These are phyloP conservation scores for Simmondsia chinensis DNA, from an alignment of 148 eudicot genomes.

Conservation along the genomic window DNA sequence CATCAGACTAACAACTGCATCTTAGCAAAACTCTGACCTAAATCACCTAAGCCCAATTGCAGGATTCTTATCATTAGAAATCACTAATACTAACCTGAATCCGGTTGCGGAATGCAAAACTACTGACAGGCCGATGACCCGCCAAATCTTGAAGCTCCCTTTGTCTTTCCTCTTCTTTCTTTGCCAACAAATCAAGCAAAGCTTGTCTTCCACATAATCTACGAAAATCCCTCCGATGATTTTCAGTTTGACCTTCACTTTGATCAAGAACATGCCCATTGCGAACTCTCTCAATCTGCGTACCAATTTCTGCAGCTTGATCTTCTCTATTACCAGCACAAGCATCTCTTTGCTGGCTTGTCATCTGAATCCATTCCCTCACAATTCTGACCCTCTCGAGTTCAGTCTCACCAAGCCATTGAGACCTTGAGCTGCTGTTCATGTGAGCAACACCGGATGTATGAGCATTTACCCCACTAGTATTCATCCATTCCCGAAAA, in stretches of 20 bases:
- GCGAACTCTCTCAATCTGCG: conserved; percentile 43
- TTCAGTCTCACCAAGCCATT: conserved; percentile 44
- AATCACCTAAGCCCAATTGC: no score
- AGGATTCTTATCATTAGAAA: no score
- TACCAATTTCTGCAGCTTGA: conserved; percentile 36
- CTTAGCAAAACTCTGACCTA: no score
- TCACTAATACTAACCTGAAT: conserved; percentile 70
- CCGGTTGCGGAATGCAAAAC: conserved; percentile 71
- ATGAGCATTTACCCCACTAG: conserved; percentile 28
- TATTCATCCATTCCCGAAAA: conserved; percentile 62
- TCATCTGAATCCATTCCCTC: conserved; percentile 54
- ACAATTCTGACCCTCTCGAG: conserved; percentile 52
- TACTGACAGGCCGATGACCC: conserved; percentile 47
- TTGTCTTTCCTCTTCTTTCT: conserved; percentile 47
- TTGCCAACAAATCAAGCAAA: conserved; percentile 66
- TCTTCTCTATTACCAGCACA: conserved; percentile 30
- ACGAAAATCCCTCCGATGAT: conserved; percentile 43
- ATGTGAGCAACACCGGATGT: conserved; percentile 21
- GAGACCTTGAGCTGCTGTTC: conserved; percentile 32
- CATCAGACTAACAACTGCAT: no score
- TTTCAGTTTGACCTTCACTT: conserved; percentile 21
- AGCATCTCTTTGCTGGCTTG: conserved; percentile 34
- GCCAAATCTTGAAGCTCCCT: conserved; percentile 55
- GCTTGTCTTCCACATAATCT: conserved; percentile 85
- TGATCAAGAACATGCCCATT: conserved; percentile 30